phyloP scores from a whole-genome alignment of 768 basidiomycete species.

The Sporobolomyces pararoseus region DNA sequence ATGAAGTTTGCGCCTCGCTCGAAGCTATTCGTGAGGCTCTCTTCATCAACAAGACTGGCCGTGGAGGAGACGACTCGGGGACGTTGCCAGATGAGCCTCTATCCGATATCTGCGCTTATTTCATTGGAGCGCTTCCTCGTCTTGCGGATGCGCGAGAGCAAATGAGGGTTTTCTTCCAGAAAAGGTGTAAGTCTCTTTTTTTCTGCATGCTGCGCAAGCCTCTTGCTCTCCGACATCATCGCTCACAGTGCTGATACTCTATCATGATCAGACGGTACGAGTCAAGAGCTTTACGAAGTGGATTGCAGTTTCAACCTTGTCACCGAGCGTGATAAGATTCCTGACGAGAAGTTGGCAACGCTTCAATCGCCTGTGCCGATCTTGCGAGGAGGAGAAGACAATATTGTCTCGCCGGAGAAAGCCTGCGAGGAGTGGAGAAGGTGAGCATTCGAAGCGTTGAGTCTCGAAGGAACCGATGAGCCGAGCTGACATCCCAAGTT shows the following conservation, averaged over 20 bases:
- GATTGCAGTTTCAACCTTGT: too few relatives aligned
- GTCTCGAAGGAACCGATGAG: neutral
- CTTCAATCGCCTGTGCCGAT: neutral
- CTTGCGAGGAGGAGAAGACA: slow-evolving; percentile 1
- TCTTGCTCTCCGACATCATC: too few relatives aligned
- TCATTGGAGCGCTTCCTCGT: neutral
- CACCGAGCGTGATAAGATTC: slow-evolving; percentile 8
- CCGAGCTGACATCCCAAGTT: neutral
- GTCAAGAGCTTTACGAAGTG: neutral
- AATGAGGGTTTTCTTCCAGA: slow-evolving; percentile 6
- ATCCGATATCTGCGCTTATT: slow-evolving; percentile 12
- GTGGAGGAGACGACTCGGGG: slow-evolving; percentile 13
- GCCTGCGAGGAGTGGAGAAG: slow-evolving; percentile 19
- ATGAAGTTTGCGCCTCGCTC: neutral
- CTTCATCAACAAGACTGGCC: slow-evolving; percentile 1
- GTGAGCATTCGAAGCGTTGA: neutral
- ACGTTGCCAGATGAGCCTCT: slow-evolving; percentile 10
- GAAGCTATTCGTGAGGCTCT: neutral
- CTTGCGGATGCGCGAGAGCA: neutral
- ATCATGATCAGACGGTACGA: slow-evolving; percentile 2
- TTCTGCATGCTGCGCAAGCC: too few relatives aligned
- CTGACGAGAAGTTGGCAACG: neutral
- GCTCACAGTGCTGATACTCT: too few relatives aligned
- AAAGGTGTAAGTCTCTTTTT: slow-evolving; percentile 8
- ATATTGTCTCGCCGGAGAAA: neutral